Base-by-base conservation (phyloP, 306 rosid genomes). In the Cercis canadensis region DNA sequence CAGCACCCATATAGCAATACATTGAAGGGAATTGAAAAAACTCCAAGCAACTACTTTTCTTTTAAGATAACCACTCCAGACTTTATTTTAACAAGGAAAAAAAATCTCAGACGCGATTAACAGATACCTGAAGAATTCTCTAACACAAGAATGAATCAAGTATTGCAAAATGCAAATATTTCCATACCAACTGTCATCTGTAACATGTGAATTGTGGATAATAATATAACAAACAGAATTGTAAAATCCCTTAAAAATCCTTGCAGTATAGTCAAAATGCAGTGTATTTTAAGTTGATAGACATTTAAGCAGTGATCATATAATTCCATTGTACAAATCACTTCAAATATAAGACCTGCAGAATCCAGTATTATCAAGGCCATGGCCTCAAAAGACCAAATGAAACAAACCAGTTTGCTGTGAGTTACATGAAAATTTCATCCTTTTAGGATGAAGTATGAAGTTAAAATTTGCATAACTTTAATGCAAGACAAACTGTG, bases 111-210 rank as follows among this genome's bases (percentile, higher is more conserved):
- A 68, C 31, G 13, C 16, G 15, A 56, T 66, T 36, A 50, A 18
- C 45, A 58, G 32, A 40, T 41, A 53, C 56, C 44, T 45, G 18
- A 21, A 47, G 69, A 72, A 74, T 39, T 39, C 44, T 52, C 13
- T 32, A 45, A 51, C 5, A 67, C 21, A 65, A 39, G 57, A 11
- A 52, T 45, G 68, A 74, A 24, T 15, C 29, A 33, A 29, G 13
- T 11, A 45, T 51, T 41, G 15, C 39, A 61, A 62, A 15, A 2
- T n/a, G 12, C 29, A 24, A 24, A 24, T 24, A 24, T 24, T 24
- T 24, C 29, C 29, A 24, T 24, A 24, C n/a, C n/a, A n/a, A n/a
- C 29, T 24, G 29, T 24, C 29, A 24, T 1, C 29, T 24, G 3
- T 1, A 24, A 24, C 2, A 24, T 24, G 29, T 24, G 29, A 24